Conservation (phyloP, 179 eudicot genomes). For the Camellia oleifera region DNA sequence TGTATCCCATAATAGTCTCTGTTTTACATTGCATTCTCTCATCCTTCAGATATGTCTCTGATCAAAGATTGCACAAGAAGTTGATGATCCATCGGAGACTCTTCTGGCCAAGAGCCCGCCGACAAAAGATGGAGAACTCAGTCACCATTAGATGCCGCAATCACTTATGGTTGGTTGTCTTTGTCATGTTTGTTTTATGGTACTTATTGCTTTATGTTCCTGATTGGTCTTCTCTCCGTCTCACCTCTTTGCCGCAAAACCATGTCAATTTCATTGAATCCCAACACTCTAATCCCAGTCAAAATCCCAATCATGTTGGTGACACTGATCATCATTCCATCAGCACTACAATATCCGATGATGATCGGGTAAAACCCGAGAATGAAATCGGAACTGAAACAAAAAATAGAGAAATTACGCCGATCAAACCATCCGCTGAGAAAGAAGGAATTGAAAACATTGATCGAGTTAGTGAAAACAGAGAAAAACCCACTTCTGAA, state of each 20-base stretch:
- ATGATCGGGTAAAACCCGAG: too few relatives aligned
- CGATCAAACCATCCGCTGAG: neutral
- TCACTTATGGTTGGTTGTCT: constrained; percentile 45
- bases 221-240: constrained; percentile 51
- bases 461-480: neutral
- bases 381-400: neutral
- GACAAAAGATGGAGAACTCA: constrained; percentile 27
- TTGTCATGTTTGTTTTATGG: constrained; percentile 58
- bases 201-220: constrained; percentile 49
- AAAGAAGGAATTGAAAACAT: neutral
- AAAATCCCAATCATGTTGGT: too few relatives aligned
- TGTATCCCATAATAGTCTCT: neutral
- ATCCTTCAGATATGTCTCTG: neutral
- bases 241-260: constrained; percentile 18
- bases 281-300: neutral
- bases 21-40: neutral
- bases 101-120: constrained; percentile 7
- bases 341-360: too few relatives aligned
- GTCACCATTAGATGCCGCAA: constrained; percentile 31
- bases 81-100: constrained; percentile 36
- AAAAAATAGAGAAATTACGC: neutral
- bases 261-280: constrained; percentile 16
- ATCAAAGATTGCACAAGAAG: neutral
- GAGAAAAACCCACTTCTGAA: neutral
- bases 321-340: neutral